These are phyloP conservation scores for Apiospora malaysiana DNA, from an alignment of 2,329 filamentous ascomycete species.

Conservation along the genomic window DNA sequence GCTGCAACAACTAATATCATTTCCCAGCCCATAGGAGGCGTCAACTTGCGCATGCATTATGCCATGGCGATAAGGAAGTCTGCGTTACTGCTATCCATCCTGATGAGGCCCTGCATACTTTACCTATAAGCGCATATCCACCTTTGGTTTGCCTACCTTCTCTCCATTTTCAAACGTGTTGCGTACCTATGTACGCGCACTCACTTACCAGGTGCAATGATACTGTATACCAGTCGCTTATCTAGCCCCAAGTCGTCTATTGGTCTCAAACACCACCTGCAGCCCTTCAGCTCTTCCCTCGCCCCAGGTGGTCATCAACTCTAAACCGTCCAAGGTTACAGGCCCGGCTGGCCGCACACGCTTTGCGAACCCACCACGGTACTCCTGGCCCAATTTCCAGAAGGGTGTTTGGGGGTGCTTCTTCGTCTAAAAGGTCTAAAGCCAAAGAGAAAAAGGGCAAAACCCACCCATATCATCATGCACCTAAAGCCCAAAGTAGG, in stretches of 20 bases:
- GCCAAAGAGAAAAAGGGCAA: background rate
- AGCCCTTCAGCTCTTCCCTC: background rate
- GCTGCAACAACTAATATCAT: background rate
- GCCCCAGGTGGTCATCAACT: slow-evolving; percentile 9
- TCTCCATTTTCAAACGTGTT: background rate
- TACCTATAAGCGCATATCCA: no score
- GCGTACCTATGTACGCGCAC: no score
- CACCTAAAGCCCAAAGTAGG: background rate
- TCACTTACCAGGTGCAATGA: no score
- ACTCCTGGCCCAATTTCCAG: slow-evolving; percentile 8
- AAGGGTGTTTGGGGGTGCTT: background rate
- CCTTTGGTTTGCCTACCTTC: no score
- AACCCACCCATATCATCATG: background rate
- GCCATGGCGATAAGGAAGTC: no score
- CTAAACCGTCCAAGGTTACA: slow-evolving; percentile 18
- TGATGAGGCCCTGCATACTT: no score
- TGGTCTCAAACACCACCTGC: slow-evolving; percentile 4
- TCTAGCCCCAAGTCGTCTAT: background rate
- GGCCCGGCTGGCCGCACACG: background rate
- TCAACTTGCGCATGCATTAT: background rate
- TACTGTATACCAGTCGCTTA: background rate
- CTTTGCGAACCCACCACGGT: slow-evolving; percentile 2
- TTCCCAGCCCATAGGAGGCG: background rate
- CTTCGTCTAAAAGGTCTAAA: background rate
- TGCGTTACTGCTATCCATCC: no score